A percentile compares a stretch with the other conserved stretches of the same genome.
Conservation (phyloP, 306 rosid species). For the Begonia fuchsioides region DNA sequence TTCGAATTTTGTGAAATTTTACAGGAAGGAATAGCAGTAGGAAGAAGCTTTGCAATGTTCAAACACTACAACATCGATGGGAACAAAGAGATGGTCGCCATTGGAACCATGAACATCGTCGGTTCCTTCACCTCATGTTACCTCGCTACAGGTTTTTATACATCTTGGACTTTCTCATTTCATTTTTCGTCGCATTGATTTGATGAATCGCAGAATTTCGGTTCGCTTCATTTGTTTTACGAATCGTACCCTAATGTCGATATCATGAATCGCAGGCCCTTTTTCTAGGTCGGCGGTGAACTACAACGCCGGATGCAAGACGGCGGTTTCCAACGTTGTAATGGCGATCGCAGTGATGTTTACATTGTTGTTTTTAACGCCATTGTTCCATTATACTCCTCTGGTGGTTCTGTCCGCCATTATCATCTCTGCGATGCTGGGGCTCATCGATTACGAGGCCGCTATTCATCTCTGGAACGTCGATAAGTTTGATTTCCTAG, state of each 20-base stretch:
- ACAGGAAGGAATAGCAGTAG: constrained; percentile 2
- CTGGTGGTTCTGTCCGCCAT: background rate
- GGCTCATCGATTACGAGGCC: background rate
- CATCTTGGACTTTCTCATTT: too few species aligned
- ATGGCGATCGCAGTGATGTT: background rate
- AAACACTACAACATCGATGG: constrained; percentile 1
- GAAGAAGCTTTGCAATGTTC: constrained; percentile 2
- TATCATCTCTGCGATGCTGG: background rate
- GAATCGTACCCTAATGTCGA: too few species aligned
- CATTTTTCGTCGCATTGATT: too few species aligned
- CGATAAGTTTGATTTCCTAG: background rate
- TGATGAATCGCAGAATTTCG: too few species aligned
- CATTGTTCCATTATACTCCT: constrained; percentile 1
- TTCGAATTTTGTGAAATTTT: background rate
- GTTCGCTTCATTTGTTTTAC: too few species aligned
- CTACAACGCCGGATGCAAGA: background rate
- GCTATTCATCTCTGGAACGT: constrained; percentile 1
- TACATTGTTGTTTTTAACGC: background rate
- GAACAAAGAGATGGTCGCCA: constrained; percentile 2
- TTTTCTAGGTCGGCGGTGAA: background rate
- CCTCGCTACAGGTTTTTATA: background rate
- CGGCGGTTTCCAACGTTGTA: background rate
- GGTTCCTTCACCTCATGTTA: background rate
- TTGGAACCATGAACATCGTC: background rate
- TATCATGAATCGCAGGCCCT: background rate